Evolutionary conservation across 495 filamentous ascomycete species (phyloP), one percentile per base, ranked within the genome.

Genomic region (Xylaria curta): DNA sequence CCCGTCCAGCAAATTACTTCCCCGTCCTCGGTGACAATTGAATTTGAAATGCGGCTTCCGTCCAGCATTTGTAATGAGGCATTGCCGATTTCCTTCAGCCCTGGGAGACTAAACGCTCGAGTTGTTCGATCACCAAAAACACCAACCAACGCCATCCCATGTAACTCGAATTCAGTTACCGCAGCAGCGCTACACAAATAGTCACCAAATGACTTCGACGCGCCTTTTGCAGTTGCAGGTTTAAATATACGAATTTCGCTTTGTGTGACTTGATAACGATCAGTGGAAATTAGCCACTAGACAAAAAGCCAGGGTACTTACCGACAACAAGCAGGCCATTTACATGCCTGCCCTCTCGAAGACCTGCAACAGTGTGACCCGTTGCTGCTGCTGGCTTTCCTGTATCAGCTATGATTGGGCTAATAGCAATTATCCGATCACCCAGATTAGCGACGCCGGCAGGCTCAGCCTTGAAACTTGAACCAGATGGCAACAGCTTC

Each of bases 1-100:
- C 94, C 93, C n/a, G 89, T 91, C 94, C 94, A 98, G 62, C 90
- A 91, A 64, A 98, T 84, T 63, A 98, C 86, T 70, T 93, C 91
- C 17, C 96, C 95, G 13, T 91, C 90, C 47, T 87, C 85, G 1
- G 92, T 91, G 46, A 98, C 88, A 49, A 89, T 81, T 4, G 91
- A 84, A 28, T 91, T 89, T 3, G 85, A 79, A 42, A 91, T 85
- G n/a, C 94, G 88, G 38, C 86, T 88, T 54, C 91, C 86, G 76
- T 98, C 95, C 24, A 97, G 85, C 76, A 90, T 84, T 24, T 81
- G 81, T 7, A 97, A 81, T 3, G 83, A 84, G 15, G 86, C 83
- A 47, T 87, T 87, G n/a, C 90, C 92, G 56, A 98, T 88, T 72
- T 98, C 94, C 76, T 94, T 95, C 13, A 99, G 83, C 3, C 87